Evolutionary conservation across 352 stramenopile genomes (phyloP).

Genomic region (Pythium graminicola): DNA sequence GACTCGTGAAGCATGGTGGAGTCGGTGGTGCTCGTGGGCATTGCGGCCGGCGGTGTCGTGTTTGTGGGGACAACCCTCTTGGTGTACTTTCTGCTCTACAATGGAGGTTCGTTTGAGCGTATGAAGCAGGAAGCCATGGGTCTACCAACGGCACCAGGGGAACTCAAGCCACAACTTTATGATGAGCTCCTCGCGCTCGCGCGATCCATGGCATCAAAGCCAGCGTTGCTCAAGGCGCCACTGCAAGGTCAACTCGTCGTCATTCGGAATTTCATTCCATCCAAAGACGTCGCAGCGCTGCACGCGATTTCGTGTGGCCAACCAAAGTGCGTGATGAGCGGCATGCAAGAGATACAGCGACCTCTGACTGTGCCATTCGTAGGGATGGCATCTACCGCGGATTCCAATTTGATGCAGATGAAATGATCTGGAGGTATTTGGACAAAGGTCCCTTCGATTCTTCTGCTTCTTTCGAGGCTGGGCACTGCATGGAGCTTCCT

Average conservation of each 20-base stretch:
- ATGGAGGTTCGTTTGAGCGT: constrained; percentile 83
- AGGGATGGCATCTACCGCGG: constrained; percentile 58
- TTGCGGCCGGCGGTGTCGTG: constrained; percentile 73
- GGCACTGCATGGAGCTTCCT: constrained; percentile 31
- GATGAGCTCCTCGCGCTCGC: constrained; percentile 71
- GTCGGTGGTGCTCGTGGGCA: constrained; percentile 54
- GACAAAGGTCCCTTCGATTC: constrained; percentile 49
- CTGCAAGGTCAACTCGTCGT: constrained; percentile 37
- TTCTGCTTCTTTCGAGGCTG: constrained; percentile 27
- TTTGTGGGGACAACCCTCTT: constrained; percentile 77
- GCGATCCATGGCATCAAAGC: constrained; percentile 31
- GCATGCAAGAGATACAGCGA: not conserved
- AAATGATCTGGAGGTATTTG: constrained; percentile 76
- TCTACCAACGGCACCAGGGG: constrained; percentile 42
- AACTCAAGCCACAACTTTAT: constrained; percentile 82
- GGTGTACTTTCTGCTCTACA: constrained; percentile 78
- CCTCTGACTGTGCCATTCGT: not conserved
- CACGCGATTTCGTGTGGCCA: constrained; percentile 47
- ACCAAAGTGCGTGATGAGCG: constrained; percentile 20
- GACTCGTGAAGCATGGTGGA: constrained; percentile 36
- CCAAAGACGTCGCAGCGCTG: constrained; percentile 28
- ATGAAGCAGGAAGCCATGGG: constrained; percentile 76
- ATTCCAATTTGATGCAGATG: constrained; percentile 57
- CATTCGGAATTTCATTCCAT: constrained; percentile 38
- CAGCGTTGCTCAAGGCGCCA: constrained; percentile 25